Conservation (phyloP, 345 rosid species). For the Eutrema japonicum region DNA sequence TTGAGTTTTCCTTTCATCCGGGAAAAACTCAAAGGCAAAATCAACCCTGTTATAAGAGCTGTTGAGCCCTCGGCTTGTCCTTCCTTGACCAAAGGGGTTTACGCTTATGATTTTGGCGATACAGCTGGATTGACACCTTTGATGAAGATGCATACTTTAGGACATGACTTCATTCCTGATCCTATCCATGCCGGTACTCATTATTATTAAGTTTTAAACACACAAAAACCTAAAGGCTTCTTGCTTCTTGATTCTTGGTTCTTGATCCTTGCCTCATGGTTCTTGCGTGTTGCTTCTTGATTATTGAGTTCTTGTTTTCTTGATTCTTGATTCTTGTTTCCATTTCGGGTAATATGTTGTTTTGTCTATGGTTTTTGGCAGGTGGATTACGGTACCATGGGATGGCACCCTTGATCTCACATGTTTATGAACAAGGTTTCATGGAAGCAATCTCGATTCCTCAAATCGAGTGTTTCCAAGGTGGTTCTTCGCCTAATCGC, state of each 20-base stretch:
- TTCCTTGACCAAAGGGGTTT: slow-evolving; percentile 80
- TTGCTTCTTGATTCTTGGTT: background rate
- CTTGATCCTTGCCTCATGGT: background rate
- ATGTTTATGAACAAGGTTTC: slow-evolving; percentile 75
- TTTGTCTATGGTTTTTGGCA: slow-evolving; percentile 35
- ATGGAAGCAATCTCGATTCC: slow-evolving; percentile 92
- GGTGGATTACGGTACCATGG: slow-evolving; percentile 97
- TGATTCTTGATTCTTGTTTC: background rate
- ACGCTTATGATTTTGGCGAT: slow-evolving; percentile 89
- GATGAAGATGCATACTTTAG: slow-evolving; percentile 99
- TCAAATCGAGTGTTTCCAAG: slow-evolving; percentile 83
- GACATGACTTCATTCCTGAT: slow-evolving; percentile 95
- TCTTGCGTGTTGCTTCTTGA: slow-evolving; percentile 12
- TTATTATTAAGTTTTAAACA: too few species aligned
- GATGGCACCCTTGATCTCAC: slow-evolving; percentile 91
- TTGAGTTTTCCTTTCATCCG: slow-evolving; percentile 89
- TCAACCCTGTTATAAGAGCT: slow-evolving; percentile 79
- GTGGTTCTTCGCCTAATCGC: slow-evolving; percentile 40
- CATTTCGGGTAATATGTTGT: background rate
- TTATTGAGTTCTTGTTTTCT: slow-evolving; percentile 22
- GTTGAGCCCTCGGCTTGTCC: slow-evolving; percentile 96
- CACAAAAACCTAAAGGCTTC: too few species aligned
- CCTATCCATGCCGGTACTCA: slow-evolving; percentile 86
- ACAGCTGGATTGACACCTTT: slow-evolving; percentile 92
- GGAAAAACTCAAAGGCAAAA: slow-evolving; percentile 83